Conservation (phyloP, 2,329 filamentous ascomycete genomes). For the Pezicula carpinea region DNA sequence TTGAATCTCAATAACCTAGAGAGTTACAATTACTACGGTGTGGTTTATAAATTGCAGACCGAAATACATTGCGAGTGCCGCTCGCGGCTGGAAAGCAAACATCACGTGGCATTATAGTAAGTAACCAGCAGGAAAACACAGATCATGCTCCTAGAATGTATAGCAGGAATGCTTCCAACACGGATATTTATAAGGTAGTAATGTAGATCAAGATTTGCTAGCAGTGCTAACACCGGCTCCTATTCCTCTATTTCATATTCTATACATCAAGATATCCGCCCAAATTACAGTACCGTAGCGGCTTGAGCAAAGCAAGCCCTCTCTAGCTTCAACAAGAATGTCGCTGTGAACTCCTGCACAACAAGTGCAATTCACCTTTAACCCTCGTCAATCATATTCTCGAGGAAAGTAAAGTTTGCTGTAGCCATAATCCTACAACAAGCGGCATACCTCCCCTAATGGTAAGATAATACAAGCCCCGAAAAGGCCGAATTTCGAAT, state of each 20-base stretch:
- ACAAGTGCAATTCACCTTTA: background rate
- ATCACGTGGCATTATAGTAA: too few species aligned
- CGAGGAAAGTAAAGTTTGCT: background rate
- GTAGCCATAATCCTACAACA: background rate
- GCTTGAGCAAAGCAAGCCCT: background rate
- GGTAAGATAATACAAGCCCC: background rate
- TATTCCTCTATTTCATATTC: background rate
- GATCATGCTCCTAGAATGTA: too few species aligned
- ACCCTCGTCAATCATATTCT: slow-evolving; percentile 1
- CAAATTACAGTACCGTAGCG: background rate
- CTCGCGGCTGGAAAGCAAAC: too few species aligned
- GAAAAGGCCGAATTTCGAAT: background rate
- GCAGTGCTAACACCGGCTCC: background rate
- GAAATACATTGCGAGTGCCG: too few species aligned
- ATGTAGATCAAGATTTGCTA: too few species aligned
- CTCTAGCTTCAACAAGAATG: background rate
- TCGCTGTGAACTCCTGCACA: background rate
- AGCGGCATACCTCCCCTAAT: background rate
- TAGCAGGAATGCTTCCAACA: too few species aligned
- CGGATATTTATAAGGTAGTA: too few species aligned
- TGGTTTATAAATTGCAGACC: too few species aligned
- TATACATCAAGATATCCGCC: background rate
- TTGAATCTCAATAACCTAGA: too few species aligned
- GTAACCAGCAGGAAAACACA: too few species aligned
- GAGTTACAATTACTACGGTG: too few species aligned